Evolutionary conservation across 495 filamentous ascomycete species (phyloP), one percentile per base, ranked within the genome.

Genomic region (Xylaria longipes): DNA sequence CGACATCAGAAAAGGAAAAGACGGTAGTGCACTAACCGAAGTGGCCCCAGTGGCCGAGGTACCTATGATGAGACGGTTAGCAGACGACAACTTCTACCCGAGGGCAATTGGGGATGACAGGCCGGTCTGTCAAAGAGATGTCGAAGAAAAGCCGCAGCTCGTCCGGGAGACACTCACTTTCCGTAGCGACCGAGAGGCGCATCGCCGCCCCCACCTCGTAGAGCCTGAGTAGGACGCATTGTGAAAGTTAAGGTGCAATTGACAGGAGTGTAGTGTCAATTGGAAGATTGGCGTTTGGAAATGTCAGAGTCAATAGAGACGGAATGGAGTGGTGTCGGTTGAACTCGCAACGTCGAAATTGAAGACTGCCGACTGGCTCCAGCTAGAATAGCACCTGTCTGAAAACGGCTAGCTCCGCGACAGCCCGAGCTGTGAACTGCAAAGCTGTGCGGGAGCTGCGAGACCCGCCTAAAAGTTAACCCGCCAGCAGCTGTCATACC

Each of bases 31-130:
- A 89, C 89, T 84, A 89, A 96, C 93, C 95, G 70, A 98, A 82
- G 77, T 85, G 85, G 76, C 95, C 95, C 95, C 95, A 98, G 79
- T 78, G 80, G 78, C 95, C 96, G 58, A 97, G 83, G 82, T 85
- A 98, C 71, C 95, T 97, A 78, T 75, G 73, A n/a, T 83, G 68
- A 84, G 80, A 61, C 12, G 68, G 75, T 85, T 60, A 83, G 80
- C 69, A 73, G 52, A 31, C n/a, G 46, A 43, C 41, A 12, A 7
- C 45, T 54, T 39, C 3, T 12, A 7, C 11, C 20, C 20, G 2
- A 29, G 7, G 35, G 31, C 25, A 54, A 31, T 1, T 22, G 54
- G 33, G 11, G 15, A 69, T 50, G 52, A 50, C 43, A 29, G 4
- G 39, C 41, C 20, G 31, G 12, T n/a, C 54, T 9, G 56, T 31